Base-by-base conservation (phyloP, 164 flowering plant genomes). In the Malania oleifera region DNA sequence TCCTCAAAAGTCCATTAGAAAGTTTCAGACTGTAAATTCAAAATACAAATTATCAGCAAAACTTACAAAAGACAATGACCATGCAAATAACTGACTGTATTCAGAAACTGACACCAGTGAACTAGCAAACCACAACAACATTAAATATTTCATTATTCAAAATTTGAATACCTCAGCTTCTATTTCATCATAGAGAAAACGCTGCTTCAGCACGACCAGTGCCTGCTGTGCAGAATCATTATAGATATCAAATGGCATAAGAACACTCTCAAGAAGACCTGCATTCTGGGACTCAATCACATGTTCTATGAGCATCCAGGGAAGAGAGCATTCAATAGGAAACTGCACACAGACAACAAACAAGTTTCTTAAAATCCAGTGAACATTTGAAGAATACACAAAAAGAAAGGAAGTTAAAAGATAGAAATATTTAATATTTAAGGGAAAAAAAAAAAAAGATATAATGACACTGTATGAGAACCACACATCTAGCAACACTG, bases 291-390 rank as follows among this genome's bases (percentile, higher is more conserved):
- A 81, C 65, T 88, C 93, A 3, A 91, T 66, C 38, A 88, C 84
- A 75, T 86, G 77, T 63, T 95, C 91, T 60, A 85, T 89, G 70
- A 95, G 73, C 95, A 95, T 90, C 99, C 99, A 95, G 24, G 99
- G 99, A 79, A 95, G 96, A 77, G 99, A 95, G 71, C 99, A 95
- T 73, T 95, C 95, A 62, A 95, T 82, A 3, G 99, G 99, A 75
- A 90, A 95, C 99, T 95, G 80, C 58, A 71, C 8, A 66, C 7
- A 23, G 24, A 24, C 25, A 61, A 60, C 7, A 64, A 57, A 34
- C 26, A 61, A 40, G 20, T 17, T 35, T 38, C 26, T 40, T 11
- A 48, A 22, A 44, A 27, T 22, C 10, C 23, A 57, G 22, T 29
- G 15, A 37, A 54, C 7, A 14, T 15, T 12, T 20, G 48, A 45